Base-by-base conservation (phyloP, 495 filamentous ascomycete genomes). In the Jackrogersella multiformis region DNA sequence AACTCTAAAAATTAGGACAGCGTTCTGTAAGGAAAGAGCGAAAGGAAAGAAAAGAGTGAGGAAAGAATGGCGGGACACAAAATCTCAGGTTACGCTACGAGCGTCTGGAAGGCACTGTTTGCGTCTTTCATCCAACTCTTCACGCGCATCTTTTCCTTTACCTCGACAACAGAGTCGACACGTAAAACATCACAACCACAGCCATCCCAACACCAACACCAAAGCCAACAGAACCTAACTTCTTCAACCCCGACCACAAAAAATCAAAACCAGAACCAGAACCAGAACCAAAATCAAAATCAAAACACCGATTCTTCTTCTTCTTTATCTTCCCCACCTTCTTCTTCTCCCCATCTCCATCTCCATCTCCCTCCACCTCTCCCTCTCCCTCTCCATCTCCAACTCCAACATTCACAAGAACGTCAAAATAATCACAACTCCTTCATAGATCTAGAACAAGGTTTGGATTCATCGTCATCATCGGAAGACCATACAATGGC, bases 51-150 rank as follows among this genome's bases (percentile, higher is more conserved):
- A 48, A 41, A 39, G 41, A 69, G 46, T 21, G 20, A 51, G 61
- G 46, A 61, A 66, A 68, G 44, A 69, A 75, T 75, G 73, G 70
- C 70, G 73, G 70, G 70, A 72, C 73, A 70, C 70, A 71, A 73
- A 69, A 69, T 71, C 44, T 73, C 68, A 67, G 64, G 73, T 75
- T 75, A 75, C 73, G 69, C 67, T 21, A 61, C 57, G 70, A 73
- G 52, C 62, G 35, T 75, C 59, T 73, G 73, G 73, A 63, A 72
- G 64, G 70, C 55, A 28, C 61, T 75, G 73, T 75, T 75, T 75
- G 73, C 73, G 59, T 67, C 70, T 66, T 73, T 75, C 62, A 64
- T 69, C 62, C 64, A 71, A 53, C 64, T 75, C 55, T 67, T 67
- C 36, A 51, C 68, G 56, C 73, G 62, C 54, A 55, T 74, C 66